Percentiles rank a stretch among this genome's conserved stretches.
Evolutionary conservation across 768 basidiomycete species (phyloP).

Genomic region (Plicaturopsis crispa): DNA sequence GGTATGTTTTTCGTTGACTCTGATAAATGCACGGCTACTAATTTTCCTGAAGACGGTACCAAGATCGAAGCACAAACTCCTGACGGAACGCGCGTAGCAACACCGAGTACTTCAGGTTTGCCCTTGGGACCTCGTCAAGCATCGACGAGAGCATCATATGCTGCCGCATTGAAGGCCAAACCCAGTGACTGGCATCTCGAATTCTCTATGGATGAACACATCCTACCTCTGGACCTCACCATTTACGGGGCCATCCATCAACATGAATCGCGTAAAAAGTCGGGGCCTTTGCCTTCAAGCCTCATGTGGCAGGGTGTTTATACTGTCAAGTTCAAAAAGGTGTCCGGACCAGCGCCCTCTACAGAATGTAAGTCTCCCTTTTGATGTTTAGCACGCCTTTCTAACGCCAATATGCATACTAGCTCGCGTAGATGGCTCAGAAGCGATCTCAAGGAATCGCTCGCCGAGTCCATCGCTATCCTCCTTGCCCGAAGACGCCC

Average conservation of each 20-base stretch:
- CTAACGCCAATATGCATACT: constrained; percentile 3
- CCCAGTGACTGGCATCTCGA: constrained; percentile 96
- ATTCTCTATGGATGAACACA: constrained; percentile 88
- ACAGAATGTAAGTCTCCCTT: constrained; percentile 45
- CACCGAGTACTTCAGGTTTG: constrained; percentile 49
- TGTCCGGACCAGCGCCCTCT: constrained; percentile 67
- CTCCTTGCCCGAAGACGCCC: constrained; percentile 76
- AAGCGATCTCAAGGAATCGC: constrained; percentile 40
- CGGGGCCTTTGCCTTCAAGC: constrained; percentile 52
- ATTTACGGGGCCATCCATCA: constrained; percentile 97
- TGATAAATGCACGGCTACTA: constrained; percentile 8
- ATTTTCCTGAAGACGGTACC: constrained; percentile 64
- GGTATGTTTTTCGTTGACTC: constrained; percentile 29
- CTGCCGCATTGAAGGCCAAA: constrained; percentile 87
- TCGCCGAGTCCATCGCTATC: constrained; percentile 64
- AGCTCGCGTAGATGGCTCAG: constrained; percentile 31
- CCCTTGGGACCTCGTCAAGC: too few species aligned
- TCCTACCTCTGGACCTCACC: constrained; percentile 80
- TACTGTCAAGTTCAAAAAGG: constrained; percentile 90
- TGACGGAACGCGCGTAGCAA: constrained; percentile 90
- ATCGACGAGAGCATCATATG: constrained; percentile 64
- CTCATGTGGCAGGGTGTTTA: constrained; percentile 88
- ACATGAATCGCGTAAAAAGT: constrained; percentile 75
- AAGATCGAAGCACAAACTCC: constrained; percentile 95
- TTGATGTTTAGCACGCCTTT: background rate